A percentile compares a stretch with the other conserved stretches of the same genome.
Evolutionary conservation across 805 yeast species (phyloP).

Genomic region (Ogataea populi-albae): DNA sequence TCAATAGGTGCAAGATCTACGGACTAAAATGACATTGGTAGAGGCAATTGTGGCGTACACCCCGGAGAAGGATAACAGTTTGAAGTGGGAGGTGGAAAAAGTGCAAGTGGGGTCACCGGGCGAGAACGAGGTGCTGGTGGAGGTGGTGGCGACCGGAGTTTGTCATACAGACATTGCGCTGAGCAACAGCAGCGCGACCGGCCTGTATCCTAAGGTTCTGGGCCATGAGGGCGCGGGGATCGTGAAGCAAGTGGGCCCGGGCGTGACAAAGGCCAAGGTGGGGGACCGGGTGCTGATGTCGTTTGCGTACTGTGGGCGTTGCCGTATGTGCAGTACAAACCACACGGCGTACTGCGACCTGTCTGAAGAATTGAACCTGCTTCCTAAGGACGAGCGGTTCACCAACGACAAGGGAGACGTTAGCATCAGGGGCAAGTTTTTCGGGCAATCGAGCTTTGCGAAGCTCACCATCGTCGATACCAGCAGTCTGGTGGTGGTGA

Average conservation of each 20-base stretch:
- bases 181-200: background rate
- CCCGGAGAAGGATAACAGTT: too few species aligned
- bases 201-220: background rate
- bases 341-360: background rate
- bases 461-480: background rate
- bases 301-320: background rate
- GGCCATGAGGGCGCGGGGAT: conserved; percentile 1
- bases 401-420: background rate
- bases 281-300: conserved; percentile 1
- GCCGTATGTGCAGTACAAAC: background rate
- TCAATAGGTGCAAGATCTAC: too few species aligned
- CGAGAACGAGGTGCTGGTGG: background rate
- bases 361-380: background rate
- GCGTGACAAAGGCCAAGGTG: background rate
- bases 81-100: too few species aligned
- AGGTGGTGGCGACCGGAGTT: background rate
- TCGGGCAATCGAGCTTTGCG: conserved; percentile 2
- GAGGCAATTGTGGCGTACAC: too few species aligned
- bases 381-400: background rate
- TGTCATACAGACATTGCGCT: conserved; percentile 2
- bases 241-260: conserved; percentile 1
- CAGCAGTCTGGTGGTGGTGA: background rate
- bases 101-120: too few species aligned
- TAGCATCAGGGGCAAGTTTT: background rate
- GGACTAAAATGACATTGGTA: too few species aligned